Base-by-base conservation (phyloP, 73 alveolate species). In the Stentor coeruleus region DNA sequence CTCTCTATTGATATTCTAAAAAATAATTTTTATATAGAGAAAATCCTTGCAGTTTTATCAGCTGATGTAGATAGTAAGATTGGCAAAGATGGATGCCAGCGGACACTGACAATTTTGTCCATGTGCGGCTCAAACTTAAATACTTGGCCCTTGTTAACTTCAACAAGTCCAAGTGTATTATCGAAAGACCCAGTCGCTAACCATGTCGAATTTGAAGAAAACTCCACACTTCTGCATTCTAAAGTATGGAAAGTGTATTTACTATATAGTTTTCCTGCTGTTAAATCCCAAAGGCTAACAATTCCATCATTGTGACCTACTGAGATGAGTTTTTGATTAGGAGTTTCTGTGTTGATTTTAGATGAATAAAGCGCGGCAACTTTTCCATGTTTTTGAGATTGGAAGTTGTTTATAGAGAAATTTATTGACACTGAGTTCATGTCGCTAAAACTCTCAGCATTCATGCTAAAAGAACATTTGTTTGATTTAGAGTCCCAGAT, bases 401-500 rank as follows among this genome's bases (percentile, higher is more conserved):
- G 20, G 83, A 75, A 14, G 38, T 75, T 75, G 6, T 75, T 59
- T 37, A 11, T 31, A 28, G 36, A 39, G 28, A 36, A 35, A 35
- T 58, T 86, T 3, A 94, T 80, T 0, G 96, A 59, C 30, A 94
- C 90, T 77, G 90, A 90, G 87, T 94, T 94, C 86, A 92, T 93
- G 36, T 90, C 94, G 33, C 90, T 88, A 66, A 72, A 83, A 31
- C 84, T 88, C 31, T 49, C 39, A 3, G 89, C 82, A 31, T 89
- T 87, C 59, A 94, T 82, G 20, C 88, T 85, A 39, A 89, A 82
- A 26, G 84, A 77, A 49, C 90, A 84, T 84, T 88, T 88, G 40
- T 86, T 84, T 39, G 84, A 75, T 89, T 96, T 96, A 59, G 90
- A 76, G 87, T 96, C 99, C 99, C 99, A 97, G 35, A 97, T 81